phyloP scores from a whole-genome alignment of 768 basidiomycete genomes.

The Russula vinacea region DNA sequence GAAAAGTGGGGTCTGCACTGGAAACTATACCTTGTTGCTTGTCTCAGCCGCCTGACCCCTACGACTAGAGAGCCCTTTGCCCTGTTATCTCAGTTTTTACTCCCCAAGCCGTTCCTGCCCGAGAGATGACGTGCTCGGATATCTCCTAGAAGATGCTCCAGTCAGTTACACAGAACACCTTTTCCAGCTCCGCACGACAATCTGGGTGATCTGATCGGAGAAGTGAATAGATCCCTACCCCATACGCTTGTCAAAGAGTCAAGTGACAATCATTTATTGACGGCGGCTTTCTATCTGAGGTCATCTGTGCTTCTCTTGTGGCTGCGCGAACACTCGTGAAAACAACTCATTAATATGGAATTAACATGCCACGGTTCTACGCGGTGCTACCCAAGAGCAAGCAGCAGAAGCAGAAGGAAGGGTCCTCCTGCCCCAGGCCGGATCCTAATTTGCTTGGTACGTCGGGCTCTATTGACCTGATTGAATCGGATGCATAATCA shows the following conservation, averaged over 20 bases:
- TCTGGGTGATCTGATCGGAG: not conserved
- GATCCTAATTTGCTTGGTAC: not conserved
- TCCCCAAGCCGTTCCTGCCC: too few relatives aligned
- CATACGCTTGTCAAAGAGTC: not conserved
- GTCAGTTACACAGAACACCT: not conserved
- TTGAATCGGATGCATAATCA: not conserved
- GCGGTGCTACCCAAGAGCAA: not conserved
- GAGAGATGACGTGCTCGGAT: not conserved
- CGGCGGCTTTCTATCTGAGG: not conserved
- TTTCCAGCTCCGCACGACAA: not conserved
- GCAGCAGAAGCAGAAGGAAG: not conserved
- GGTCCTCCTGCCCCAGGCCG: not conserved
- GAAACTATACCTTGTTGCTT: not conserved
- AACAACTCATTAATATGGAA: not conserved
- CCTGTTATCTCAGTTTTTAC: not conserved
- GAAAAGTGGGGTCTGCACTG: not conserved
- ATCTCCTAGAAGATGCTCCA: not conserved
- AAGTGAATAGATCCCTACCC: not conserved
- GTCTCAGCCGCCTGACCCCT: not conserved
- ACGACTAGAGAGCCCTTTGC: not conserved
- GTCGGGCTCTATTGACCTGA: not conserved
- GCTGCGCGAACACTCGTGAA: not conserved
- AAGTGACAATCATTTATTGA: not conserved
- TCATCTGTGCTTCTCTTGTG: not conserved
- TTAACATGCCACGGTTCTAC: not conserved